Conservation (phyloP, 805 yeast species). For the Kurtzmaniella cleridarum region DNA sequence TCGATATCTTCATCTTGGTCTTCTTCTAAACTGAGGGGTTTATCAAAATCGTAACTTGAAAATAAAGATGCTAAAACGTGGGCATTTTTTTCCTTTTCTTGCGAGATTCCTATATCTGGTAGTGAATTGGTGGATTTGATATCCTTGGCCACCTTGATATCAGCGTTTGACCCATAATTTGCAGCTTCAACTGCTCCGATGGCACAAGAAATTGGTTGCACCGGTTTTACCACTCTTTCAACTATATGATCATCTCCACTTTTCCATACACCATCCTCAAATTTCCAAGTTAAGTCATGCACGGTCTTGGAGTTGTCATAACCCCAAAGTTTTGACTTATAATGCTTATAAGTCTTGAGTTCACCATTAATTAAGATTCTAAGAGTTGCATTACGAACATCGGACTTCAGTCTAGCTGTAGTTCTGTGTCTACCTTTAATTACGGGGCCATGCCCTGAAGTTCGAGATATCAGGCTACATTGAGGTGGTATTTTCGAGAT, state of each 20-base stretch:
- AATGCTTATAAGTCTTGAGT: slow-evolving; percentile 50
- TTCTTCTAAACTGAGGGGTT: slow-evolving; percentile 31
- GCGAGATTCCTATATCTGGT: slow-evolving; percentile 7
- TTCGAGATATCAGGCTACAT: slow-evolving; percentile 21
- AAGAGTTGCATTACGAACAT: slow-evolving; percentile 49
- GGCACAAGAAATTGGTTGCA: slow-evolving; percentile 14
- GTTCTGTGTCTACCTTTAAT: slow-evolving; percentile 59
- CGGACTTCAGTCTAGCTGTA: slow-evolving; percentile 40
- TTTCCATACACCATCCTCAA: slow-evolving; percentile 64
- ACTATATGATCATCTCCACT: slow-evolving; percentile 76
- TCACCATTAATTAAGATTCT: slow-evolving; percentile 58
- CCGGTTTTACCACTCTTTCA: slow-evolving; percentile 40
- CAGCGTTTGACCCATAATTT: slow-evolving; percentile 16
- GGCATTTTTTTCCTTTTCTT: slow-evolving; percentile 23
- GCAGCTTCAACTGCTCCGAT: slow-evolving; percentile 20
- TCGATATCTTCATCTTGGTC: slow-evolving; percentile 27
- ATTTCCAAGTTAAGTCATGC: slow-evolving; percentile 60
- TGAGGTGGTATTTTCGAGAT: slow-evolving; percentile 12
- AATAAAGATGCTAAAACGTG: slow-evolving; percentile 32
- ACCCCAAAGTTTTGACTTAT: slow-evolving; percentile 89
- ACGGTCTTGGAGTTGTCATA: slow-evolving; percentile 60
- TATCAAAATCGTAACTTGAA: slow-evolving; percentile 27
- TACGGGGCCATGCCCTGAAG: slow-evolving; percentile 34
- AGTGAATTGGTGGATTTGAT: slow-evolving; percentile 4
- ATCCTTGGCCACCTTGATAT: slow-evolving; percentile 6